A percentile compares a stretch with the other conserved stretches of the same genome.
These are phyloP conservation scores for Lodderomyces pseudojiufengensis DNA, from an alignment of 1,139 yeast species.

Conservation along the genomic window DNA sequence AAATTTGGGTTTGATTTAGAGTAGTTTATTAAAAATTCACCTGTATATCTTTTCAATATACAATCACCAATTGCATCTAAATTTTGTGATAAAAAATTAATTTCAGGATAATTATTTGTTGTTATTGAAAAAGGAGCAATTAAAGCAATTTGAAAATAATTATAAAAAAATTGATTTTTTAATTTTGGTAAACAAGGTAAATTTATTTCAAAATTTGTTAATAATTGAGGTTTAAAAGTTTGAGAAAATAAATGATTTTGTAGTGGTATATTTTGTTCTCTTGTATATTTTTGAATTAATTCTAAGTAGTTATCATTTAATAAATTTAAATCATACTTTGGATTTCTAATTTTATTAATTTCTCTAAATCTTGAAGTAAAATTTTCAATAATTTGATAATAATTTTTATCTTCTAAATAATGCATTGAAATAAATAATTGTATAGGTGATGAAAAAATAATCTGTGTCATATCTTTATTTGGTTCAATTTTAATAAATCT, in stretches of 20 bases:
- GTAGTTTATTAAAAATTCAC: constrained; percentile 10
- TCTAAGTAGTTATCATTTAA: constrained; percentile 1
- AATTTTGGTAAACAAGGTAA: constrained; percentile 7
- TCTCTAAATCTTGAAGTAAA: background rate
- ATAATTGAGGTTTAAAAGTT: constrained; percentile 1
- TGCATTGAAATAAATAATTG: constrained; percentile 2
- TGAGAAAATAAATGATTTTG: constrained; percentile 5
- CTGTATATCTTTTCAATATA: constrained; percentile 11
- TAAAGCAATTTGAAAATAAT: background rate
- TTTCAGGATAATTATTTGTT: background rate
- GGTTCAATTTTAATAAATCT: constrained; percentile 2
- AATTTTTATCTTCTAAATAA: constrained; percentile 5
- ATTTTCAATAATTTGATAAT: background rate
- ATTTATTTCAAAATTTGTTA: constrained; percentile 1
- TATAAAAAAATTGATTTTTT: background rate
- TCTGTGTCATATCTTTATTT: background rate
- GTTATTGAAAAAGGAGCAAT: background rate
- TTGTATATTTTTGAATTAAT: background rate
- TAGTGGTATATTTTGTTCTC: background rate
- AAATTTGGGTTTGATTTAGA: constrained; percentile 7
- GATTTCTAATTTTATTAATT: background rate
- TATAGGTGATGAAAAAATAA: background rate
- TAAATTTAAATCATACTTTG: background rate
- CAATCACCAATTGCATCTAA: constrained; percentile 17
- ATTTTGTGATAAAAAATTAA: background rate